These are phyloP conservation scores for Trichoderma pleuroti DNA, from an alignment of 2,329 filamentous ascomycete genomes.

Conservation along the genomic window DNA sequence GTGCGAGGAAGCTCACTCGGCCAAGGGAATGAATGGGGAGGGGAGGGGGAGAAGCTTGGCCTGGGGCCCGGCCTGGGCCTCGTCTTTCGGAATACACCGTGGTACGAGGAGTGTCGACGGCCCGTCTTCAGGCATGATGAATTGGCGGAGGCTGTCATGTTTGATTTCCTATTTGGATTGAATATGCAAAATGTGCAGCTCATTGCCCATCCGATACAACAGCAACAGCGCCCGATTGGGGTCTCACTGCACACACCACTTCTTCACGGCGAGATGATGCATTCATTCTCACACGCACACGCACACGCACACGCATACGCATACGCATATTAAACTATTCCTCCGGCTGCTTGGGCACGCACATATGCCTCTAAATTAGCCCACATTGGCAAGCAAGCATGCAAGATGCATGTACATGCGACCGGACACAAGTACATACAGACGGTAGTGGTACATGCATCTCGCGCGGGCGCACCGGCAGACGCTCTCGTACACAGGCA, in stretches of 20 bases:
- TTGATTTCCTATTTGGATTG: slow-evolving; percentile 15
- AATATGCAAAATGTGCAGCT: slow-evolving; percentile 14
- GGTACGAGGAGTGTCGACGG: neutral
- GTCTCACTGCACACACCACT: neutral
- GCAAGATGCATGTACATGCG: neutral
- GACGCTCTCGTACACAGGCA: neutral
- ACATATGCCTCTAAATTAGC: neutral
- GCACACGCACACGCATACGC: neutral
- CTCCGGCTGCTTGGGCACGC: neutral
- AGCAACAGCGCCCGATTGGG: neutral
- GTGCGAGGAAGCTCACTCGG: neutral
- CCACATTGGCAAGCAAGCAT: neutral
- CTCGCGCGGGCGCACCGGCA: neutral
- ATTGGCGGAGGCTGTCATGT: neutral
- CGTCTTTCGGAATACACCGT: neutral
- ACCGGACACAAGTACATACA: neutral
- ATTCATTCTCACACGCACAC: neutral
- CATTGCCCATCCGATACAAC: slow-evolving; percentile 11
- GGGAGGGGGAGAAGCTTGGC: neutral
- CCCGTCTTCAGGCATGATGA: slow-evolving; percentile 8
- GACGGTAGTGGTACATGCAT: neutral
- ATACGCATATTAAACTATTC: neutral
- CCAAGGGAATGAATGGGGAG: neutral
- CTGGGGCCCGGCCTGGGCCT: neutral
- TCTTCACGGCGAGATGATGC: neutral